Conservation (phyloP, 768 basidiomycete species). For the Auricularia sp. region DNA sequence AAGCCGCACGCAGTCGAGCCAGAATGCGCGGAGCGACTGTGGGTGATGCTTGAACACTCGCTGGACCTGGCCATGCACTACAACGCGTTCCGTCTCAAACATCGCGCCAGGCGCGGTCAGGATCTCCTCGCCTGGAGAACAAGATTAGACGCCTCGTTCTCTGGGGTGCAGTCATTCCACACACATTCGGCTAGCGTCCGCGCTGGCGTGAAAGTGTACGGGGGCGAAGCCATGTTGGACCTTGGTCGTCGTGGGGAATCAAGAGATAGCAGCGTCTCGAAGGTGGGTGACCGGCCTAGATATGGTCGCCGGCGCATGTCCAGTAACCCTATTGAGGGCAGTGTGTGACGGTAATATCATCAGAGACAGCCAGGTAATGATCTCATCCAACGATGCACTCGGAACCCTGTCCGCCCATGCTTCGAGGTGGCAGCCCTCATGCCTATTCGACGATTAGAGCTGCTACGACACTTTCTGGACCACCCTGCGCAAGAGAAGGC, state of each 20-base stretch:
- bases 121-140: slow-evolving; percentile 23
- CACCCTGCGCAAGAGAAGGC: too few relatives aligned
- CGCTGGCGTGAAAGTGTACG: background rate
- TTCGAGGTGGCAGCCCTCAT: too few relatives aligned
- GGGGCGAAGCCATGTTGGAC: background rate
- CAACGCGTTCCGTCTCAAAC: slow-evolving; percentile 37
- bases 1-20: slow-evolving; percentile 34
- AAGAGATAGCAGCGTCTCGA: too few relatives aligned
- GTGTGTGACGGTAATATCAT: too few relatives aligned
- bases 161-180: slow-evolving; percentile 2
- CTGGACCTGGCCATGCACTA: slow-evolving; percentile 39
- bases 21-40: slow-evolving; percentile 44
- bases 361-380: too few relatives aligned
- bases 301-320: too few relatives aligned
- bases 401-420: too few relatives aligned
- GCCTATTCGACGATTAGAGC: too few relatives aligned
- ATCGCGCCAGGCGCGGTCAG: slow-evolving; percentile 36
- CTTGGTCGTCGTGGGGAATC: background rate
- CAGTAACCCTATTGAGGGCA: too few relatives aligned
- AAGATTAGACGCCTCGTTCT: background rate
- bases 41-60: slow-evolving; percentile 49
- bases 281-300: too few relatives aligned
- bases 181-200: background rate
- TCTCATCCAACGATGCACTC: too few relatives aligned
- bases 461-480: too few relatives aligned